Evolutionary conservation across 768 basidiomycete genomes (phyloP).

Genomic region (Melanogaster broomeanus): DNA sequence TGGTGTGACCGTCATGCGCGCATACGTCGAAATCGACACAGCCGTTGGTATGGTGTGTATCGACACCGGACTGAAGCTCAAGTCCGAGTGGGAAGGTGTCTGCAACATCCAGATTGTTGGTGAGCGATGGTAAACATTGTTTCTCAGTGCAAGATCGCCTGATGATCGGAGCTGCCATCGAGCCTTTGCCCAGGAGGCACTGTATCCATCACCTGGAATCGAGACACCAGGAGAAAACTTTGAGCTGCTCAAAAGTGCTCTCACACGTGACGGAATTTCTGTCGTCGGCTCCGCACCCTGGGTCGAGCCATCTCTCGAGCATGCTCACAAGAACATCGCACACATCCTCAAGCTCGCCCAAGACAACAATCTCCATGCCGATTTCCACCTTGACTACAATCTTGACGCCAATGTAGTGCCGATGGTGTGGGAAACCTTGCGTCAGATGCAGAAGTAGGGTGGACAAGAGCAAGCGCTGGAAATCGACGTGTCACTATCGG

Average conservation of each 20-base stretch:
- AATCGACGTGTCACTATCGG: constrained; percentile 53
- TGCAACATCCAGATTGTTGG: constrained; percentile 65
- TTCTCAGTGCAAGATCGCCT: neutral
- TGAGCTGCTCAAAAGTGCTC: constrained; percentile 45
- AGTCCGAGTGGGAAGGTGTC: constrained; percentile 41
- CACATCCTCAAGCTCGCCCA: constrained; percentile 52
- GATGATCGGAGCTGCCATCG: neutral
- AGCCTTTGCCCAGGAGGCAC: constrained; percentile 66
- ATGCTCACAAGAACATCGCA: constrained; percentile 54
- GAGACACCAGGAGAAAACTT: constrained; percentile 46
- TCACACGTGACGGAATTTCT: constrained; percentile 40
- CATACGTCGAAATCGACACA: constrained; percentile 67
- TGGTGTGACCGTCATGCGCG: constrained; percentile 67
- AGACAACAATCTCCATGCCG: constrained; percentile 41
- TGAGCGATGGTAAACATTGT: constrained; percentile 19
- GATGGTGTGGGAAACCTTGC: constrained; percentile 57
- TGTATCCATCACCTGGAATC: constrained; percentile 42
- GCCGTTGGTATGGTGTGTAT: constrained; percentile 56
- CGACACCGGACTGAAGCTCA: constrained; percentile 50
- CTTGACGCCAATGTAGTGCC: constrained; percentile 51
- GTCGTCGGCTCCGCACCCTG: constrained; percentile 68
- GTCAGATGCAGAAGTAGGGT: constrained; percentile 36
- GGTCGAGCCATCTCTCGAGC: constrained; percentile 51
- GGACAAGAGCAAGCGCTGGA: constrained; percentile 25
- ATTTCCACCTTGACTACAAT: constrained; percentile 73